Conservation (phyloP, 225 moss, liverwort and hornwort genomes). For the Polytrichum commune region DNA sequence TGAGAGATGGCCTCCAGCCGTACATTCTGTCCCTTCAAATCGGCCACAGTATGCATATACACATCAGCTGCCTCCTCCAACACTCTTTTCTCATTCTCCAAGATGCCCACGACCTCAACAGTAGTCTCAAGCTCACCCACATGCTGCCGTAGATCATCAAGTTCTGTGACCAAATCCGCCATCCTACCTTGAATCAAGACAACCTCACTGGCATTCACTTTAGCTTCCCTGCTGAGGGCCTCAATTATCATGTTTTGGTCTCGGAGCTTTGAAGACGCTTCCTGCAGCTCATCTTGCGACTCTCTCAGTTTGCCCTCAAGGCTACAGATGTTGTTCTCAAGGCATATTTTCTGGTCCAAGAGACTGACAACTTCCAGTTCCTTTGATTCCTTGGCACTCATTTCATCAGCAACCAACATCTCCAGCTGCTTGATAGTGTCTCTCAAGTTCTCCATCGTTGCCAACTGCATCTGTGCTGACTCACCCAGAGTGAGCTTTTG, state of each 20-base stretch:
- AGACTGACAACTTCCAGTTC: constrained; percentile 29
- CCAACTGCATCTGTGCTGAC: constrained; percentile 11
- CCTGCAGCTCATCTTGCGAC: constrained; percentile 5
- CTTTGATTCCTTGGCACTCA: constrained; percentile 18
- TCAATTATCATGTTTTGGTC: constrained; percentile 17
- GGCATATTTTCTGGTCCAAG: constrained; percentile 17
- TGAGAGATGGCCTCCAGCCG: not conserved
- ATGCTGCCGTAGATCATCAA: constrained; percentile 18
- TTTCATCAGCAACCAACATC: constrained; percentile 17
- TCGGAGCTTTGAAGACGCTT: constrained; percentile 12
- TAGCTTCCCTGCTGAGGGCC: constrained; percentile 16
- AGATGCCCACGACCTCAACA: not conserved
- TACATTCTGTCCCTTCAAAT: not conserved
- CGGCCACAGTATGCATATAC: not conserved
- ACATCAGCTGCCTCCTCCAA: not conserved
- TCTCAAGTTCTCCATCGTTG: constrained; percentile 10
- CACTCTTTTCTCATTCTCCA: not conserved
- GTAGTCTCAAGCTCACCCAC: constrained; percentile 17
- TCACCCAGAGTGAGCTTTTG: constrained; percentile 24
- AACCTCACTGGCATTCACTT: constrained; percentile 10
- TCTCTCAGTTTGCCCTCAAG: constrained; percentile 9
- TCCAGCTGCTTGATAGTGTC: constrained; percentile 28
- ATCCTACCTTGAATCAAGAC: constrained; percentile 12
- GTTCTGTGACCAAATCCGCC: constrained; percentile 13
- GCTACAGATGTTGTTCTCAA: constrained; percentile 13